Conservation (phyloP, 345 rosid genomes). For the Aquilaria malaccensis region DNA sequence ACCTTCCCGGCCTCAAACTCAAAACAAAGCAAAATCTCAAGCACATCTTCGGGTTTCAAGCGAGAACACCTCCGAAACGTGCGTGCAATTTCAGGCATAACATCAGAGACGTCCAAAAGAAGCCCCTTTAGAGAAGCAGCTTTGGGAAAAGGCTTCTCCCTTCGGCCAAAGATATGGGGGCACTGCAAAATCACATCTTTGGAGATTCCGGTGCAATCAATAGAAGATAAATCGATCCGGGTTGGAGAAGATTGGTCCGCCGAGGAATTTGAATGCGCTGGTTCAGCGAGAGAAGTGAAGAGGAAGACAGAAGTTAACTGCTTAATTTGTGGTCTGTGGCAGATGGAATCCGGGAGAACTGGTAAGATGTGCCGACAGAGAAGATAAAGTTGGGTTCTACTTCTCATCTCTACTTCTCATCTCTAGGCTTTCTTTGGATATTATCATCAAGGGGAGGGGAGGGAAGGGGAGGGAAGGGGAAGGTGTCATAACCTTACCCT, state of each 20-base stretch:
- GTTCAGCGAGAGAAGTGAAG: conserved; percentile 9
- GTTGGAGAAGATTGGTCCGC: conserved; percentile 12
- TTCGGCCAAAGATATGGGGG: conserved; percentile 16
- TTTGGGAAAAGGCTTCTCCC: conserved; percentile 18
- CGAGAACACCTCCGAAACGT: conserved; percentile 34
- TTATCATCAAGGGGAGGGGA: too few relatives aligned
- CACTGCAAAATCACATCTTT: conserved; percentile 23
- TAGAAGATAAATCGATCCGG: conserved; percentile 24
- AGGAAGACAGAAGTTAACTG: conserved; percentile 22
- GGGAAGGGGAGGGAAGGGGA: too few relatives aligned
- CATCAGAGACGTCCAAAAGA: conserved; percentile 48
- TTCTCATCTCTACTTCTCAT: conserved; percentile 7
- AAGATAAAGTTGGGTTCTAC: not conserved
- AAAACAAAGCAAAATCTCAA: conserved; percentile 46
- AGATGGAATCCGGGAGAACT: conserved; percentile 23
- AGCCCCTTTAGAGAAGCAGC: conserved; percentile 36
- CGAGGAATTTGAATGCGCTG: conserved; percentile 13
- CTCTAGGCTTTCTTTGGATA: not conserved
- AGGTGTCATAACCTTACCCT: too few relatives aligned
- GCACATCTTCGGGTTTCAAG: conserved; percentile 52
- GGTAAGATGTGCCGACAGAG: conserved; percentile 25
- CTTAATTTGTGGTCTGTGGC: conserved; percentile 19
- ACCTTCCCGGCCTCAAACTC: conserved; percentile 30
- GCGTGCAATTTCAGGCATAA: conserved; percentile 52
- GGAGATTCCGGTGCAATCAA: conserved; percentile 20